Evolutionary conservation across 2,329 filamentous ascomycete species (phyloP), one percentile per base, ranked within the genome.

Genomic region (Colletotrichum orchidophilum): DNA sequence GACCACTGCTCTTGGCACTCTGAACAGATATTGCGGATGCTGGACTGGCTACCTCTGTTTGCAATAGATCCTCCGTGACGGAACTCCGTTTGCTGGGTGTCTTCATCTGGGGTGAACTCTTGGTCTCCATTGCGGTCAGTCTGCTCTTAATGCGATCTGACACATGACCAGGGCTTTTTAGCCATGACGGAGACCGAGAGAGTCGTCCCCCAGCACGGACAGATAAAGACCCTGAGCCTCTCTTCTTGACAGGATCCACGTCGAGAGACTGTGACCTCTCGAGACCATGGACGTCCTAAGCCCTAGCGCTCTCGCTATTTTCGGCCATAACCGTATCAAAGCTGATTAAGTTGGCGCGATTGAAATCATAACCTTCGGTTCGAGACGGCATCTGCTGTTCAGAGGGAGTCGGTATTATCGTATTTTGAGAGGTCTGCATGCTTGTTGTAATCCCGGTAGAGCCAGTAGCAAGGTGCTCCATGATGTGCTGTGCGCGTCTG

Each of bases 401-500:
- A 8, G 27, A 7, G 21, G 42, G 39, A 33, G 21, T n/a, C 6
- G 39, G n/a, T 13, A 11, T 9, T 21, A 3, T 24, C 2, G 35
- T 27, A 8, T 42, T n/a, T 18, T 24, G n/a, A 8, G 60, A 39
- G 2, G 11, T 1, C 6, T 42, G 24, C 8, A 11, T 29, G 11
- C 3, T 27, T 27, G 27, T 31, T 35, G 53, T 15, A 24, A 24
- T 8, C 12, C 26, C 50, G 18, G 26, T 29, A 60, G 71, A 27
- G 59, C 79, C 72, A 46, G 75, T 76, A 15, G 77, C 75, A 13
- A 82, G 74, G 54, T 82, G 79, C 54, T 81, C 78, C 54, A 79
- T 74, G 66, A 80, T 80, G 69, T 82, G 81, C 33, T 78, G 76
- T 21, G 77, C 74, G 57, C 76, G 76, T 61, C 81, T 77, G 5